Conservation (phyloP, 202 grass and related monocot genomes). For the Elaeis oleifera region DNA sequence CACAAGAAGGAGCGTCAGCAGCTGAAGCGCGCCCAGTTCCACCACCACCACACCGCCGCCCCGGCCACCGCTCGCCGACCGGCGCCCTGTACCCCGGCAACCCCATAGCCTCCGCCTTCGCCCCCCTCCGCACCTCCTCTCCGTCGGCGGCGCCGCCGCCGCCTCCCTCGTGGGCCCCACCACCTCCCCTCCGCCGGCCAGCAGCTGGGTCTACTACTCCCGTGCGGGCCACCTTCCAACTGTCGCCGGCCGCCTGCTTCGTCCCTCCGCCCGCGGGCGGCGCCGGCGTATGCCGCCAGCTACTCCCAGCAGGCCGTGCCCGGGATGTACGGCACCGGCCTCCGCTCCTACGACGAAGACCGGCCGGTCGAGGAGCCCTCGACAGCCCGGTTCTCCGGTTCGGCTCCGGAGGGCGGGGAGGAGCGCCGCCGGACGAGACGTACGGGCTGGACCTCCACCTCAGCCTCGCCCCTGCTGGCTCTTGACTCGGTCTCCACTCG, state of each 20-base stretch:
- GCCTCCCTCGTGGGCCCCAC: not conserved
- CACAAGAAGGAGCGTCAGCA: constrained; percentile 98
- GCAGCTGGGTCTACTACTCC: constrained; percentile 86
- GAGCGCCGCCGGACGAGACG: constrained; percentile 34
- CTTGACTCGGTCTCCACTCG: constrained; percentile 25
- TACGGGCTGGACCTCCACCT: constrained; percentile 82
- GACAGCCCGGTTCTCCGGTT: constrained; percentile 33
- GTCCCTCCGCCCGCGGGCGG: constrained; percentile 25
- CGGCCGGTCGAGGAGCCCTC: not conserved
- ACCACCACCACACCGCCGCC: constrained; percentile 6
- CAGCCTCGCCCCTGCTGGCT: constrained; percentile 74
- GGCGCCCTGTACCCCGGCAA: constrained; percentile 49
- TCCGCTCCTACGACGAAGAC: constrained; percentile 27
- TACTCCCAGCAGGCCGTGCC: constrained; percentile 1
- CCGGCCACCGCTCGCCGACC: constrained; percentile 27
- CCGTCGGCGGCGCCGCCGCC: constrained; percentile 17
- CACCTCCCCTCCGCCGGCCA: constrained; percentile 7
- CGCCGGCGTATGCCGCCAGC: not conserved
- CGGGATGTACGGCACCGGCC: constrained; percentile 2
- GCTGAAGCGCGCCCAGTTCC: constrained; percentile 78
- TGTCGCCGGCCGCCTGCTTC: constrained; percentile 48
- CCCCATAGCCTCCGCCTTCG: constrained; percentile 70
- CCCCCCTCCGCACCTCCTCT: constrained; percentile 51
- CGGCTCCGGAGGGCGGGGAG: constrained; percentile 14
- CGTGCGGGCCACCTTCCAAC: constrained; percentile 39